Percentiles rank a stretch among this genome's conserved stretches.
phyloP scores from a whole-genome alignment of 805 yeast species.

The Sporopachydermia quercuum region DNA sequence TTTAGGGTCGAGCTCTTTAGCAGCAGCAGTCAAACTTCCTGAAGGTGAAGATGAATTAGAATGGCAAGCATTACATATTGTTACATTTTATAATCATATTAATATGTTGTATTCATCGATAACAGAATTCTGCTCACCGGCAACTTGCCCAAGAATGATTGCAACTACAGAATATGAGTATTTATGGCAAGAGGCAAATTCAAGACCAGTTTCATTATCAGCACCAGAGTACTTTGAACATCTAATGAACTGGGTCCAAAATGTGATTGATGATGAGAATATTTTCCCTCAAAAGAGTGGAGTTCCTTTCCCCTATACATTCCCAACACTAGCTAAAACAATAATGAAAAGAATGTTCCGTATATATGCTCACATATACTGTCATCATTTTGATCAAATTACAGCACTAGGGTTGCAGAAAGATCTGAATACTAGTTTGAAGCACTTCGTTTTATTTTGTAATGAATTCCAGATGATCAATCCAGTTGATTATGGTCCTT shows the following conservation, averaged over 20 bases:
- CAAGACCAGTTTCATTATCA: conserved; percentile 71
- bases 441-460: conserved; percentile 82
- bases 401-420: conserved; percentile 85
- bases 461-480: conserved; percentile 70
- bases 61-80: conserved; percentile 97
- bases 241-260: conserved; percentile 90
- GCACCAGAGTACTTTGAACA: conserved; percentile 94
- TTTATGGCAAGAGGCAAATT: conserved; percentile 79
- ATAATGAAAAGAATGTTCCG: conserved; percentile 85
- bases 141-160: conserved; percentile 92
- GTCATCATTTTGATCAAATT: conserved; percentile 94
- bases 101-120: conserved; percentile 94
- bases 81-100: conserved; percentile 89
- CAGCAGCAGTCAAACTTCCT: conserved; percentile 88
- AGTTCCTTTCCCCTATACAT: conserved; percentile 81
- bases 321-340: conserved; percentile 64
- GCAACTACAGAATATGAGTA: conserved; percentile 97
- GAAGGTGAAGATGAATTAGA: conserved; percentile 83
- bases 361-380: conserved; percentile 92
- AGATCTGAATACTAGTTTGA: conserved; percentile 83
- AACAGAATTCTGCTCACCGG: conserved; percentile 91
- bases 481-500: conserved; percentile 80
- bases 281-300: conserved; percentile 84
- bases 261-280: conserved; percentile 78
- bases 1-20: conserved; percentile 78